Evolutionary conservation across 2,329 filamentous ascomycete genomes (phyloP), one percentile per base, ranked within the genome.

Genomic region (Fusarium temperatum): DNA sequence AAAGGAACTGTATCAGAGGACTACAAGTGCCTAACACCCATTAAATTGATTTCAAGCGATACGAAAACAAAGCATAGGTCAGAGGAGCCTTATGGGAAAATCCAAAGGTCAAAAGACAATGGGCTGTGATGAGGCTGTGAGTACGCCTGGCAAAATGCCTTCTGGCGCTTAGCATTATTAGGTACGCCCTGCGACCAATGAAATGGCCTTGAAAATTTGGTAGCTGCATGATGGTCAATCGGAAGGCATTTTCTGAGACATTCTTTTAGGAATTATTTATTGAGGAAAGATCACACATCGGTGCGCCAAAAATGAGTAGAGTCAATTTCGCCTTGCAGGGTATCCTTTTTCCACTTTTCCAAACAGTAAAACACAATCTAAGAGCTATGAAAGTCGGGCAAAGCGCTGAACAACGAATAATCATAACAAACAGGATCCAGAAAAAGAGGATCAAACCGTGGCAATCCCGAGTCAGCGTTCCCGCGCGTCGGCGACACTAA

Each of bases 401-500:
- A 20, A 56, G 65, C 57, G 24, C 66, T 68, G 10, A 68, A 68
- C 14, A 68, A 28, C 5, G 66, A 68, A 20, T 68, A 68, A 18
- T 68, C 66, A 28, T 68, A 68, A 55, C 66, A 68, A 36, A 68
- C 66, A 22, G 66, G 58, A 24, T 68, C 66, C 48, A 68, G 8
- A 32, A 68, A 68, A 1, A 69, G 8, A 8, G 66, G 66, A 56
- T 68, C 66, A 20, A 68, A 68, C 3, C 66, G 61, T 5, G 65
- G 32, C 28, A 68, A 26, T 3, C 32, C 57, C 1, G 64, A 44
- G 5, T 68, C 56, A 8, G 51, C 24, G 3, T 69, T 68, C 4
- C 66, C 63, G 5, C 66, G 48, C 1, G 39, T 36, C 6, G 65
- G 66, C 3, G 66, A 68, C 2, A 51, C n/a, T 1, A 69, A 18